phyloP scores from a whole-genome alignment of 805 yeast species.

The Nakazawaea populi region DNA sequence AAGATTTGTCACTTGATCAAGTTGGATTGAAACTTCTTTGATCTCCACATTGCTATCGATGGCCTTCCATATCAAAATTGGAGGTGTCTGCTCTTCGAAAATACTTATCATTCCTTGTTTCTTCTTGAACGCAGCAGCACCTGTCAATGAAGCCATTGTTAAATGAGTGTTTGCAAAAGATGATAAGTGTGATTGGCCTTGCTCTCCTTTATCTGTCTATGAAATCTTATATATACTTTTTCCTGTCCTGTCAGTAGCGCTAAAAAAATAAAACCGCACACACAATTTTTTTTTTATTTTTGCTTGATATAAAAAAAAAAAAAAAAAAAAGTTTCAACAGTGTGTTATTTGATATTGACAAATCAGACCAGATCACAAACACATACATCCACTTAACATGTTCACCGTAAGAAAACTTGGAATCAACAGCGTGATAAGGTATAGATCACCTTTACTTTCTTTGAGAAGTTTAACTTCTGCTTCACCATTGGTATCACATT shows the following conservation, averaged over 20 bases:
- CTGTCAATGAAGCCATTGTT: slow-evolving; percentile 20
- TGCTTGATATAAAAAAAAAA: no score
- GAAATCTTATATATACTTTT: no score
- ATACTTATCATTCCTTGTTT: slow-evolving; percentile 51
- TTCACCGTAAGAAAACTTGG: not conserved
- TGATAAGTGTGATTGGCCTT: no score
- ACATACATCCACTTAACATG: not conserved
- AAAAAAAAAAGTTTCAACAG: not conserved
- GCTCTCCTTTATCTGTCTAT: not conserved
- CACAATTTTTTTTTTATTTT: no score
- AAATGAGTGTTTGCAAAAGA: no score
- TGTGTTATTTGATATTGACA: not conserved
- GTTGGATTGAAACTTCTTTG: slow-evolving; percentile 32
- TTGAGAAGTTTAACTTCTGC: not conserved
- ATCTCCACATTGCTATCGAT: slow-evolving; percentile 37
- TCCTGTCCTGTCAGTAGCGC: no score
- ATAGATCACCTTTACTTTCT: not conserved
- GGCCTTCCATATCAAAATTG: slow-evolving; percentile 51
- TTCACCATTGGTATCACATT: not conserved
- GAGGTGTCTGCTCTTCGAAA: slow-evolving; percentile 51
- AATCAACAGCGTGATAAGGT: not conserved
- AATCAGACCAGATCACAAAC: not conserved
- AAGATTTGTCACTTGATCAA: slow-evolving; percentile 40
- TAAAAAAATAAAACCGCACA: no score
- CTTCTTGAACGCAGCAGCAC: slow-evolving; percentile 51